Base-by-base conservation (phyloP, 805 yeast genomes). In the Starmerella scarabaei region DNA sequence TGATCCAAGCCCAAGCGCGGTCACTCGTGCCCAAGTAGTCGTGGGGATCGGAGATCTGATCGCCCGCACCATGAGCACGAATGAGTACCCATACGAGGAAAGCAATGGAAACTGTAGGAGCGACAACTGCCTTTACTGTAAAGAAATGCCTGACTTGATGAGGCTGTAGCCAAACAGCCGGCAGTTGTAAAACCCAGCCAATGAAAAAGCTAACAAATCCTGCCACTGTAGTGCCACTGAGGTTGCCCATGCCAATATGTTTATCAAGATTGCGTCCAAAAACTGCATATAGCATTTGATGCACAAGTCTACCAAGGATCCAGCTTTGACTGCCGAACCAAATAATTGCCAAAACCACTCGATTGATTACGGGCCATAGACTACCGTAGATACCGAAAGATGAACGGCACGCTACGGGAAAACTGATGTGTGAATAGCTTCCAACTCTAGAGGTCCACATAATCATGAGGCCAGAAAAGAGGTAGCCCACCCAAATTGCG, bases 301-400 rank as follows among this genome's bases (percentile, higher is more conserved):
- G 72, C 14, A 85, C 75, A 63, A 93, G 80, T 46, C 83, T 73
- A 24, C 88, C 93, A 40, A 93, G 91, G 42, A 86, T 70, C 68
- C 84, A 79, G 18, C 80, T 69, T 56, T 84, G 94, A 21, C 82
- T 91, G 21, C 91, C 75, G 54, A 78, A 83, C 95, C 95, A 85
- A 37, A 85, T 75, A 49, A 75, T 69, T 24, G 84, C 80, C 83
- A 85, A 79, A 9, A 80, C 86, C 29, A 82, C 88, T 62, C 96
- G 72, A 61, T 85, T 84, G 37, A 84, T 53, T 34, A 85, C 76
- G 4, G 93, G 94, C 94, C 93, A 85, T 43, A 79, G 63, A 0
- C 85, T 77, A 38, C 93, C 93, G 66, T 75, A 81, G 9, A 81
- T 72, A 44, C 96, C 96, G 62, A 85, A 85, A 1, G 93, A 72